A percentile compares a stretch with the other conserved stretches of the same genome.
Conservation (phyloP, 2,329 filamentous ascomycete species). For the Aaosphaeria pasadenensis region DNA sequence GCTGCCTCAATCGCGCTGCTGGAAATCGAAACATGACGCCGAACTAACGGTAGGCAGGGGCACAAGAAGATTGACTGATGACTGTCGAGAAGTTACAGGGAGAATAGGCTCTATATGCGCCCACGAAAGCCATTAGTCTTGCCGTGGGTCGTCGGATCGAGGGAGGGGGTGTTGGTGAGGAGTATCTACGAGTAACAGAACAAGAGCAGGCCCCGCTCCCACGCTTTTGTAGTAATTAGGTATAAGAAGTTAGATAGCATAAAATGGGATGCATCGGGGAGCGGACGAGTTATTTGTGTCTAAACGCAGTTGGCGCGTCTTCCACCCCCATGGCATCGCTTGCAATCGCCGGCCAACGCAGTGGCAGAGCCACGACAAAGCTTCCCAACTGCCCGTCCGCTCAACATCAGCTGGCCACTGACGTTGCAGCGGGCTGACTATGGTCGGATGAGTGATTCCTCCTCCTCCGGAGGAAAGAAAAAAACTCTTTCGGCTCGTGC, state of each 20-base stretch:
- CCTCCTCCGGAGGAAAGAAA: slow-evolving; percentile 3
- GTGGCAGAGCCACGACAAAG: slow-evolving; percentile 25
- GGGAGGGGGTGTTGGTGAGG: slow-evolving; percentile 7
- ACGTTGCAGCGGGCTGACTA: slow-evolving; percentile 26
- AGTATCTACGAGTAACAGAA: slow-evolving; percentile 12
- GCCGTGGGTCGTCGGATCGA: slow-evolving; percentile 5
- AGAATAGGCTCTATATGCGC: no score
- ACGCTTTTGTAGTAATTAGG: slow-evolving; percentile 17
- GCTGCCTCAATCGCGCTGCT: slow-evolving; percentile 23
- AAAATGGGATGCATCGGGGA: slow-evolving; percentile 22
- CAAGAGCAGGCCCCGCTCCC: slow-evolving; percentile 15
- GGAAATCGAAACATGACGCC: slow-evolving; percentile 33
- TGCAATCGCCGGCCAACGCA: slow-evolving; percentile 28
- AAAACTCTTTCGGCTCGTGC: slow-evolving; percentile 27
- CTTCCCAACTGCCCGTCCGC: slow-evolving; percentile 11
- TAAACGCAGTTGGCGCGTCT: slow-evolving; percentile 35
- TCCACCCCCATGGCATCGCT: slow-evolving; percentile 20
- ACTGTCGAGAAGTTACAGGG: neutral
- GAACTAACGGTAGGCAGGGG: slow-evolving; percentile 1
- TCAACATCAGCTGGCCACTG: slow-evolving; percentile 18
- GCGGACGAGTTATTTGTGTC: slow-evolving; percentile 25
- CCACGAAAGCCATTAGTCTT: slow-evolving; percentile 20
- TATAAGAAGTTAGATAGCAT: slow-evolving; percentile 18
- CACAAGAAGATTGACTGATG: slow-evolving; percentile 2
- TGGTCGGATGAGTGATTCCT: slow-evolving; percentile 10